phyloP scores from a whole-genome alignment of 2,329 filamentous ascomycete genomes.

The Xylaria multiplex region DNA sequence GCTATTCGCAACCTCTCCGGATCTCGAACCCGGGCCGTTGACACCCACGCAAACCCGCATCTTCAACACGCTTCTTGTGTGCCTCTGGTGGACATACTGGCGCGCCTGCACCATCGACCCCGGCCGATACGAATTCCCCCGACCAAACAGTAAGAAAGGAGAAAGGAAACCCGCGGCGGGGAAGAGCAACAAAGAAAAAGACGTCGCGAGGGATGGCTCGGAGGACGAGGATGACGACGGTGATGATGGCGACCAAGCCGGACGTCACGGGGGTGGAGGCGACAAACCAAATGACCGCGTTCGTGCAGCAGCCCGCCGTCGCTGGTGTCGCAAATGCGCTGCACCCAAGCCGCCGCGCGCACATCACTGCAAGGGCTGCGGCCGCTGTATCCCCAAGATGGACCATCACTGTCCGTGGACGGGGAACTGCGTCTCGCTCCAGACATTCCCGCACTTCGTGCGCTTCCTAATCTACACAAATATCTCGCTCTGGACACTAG shows the following conservation, averaged over 20 bases:
- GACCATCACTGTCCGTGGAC: slow-evolving; percentile 92
- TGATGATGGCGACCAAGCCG: slow-evolving; percentile 10
- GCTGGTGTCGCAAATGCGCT: slow-evolving; percentile 82
- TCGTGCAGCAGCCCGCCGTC: slow-evolving; percentile 34
- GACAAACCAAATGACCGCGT: slow-evolving; percentile 12
- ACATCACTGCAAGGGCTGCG: slow-evolving; percentile 83
- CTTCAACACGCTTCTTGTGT: slow-evolving; percentile 73
- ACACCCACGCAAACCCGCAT: slow-evolving; percentile 64
- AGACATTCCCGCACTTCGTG: slow-evolving; percentile 83
- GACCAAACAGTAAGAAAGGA: slow-evolving; percentile 14
- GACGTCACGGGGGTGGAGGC: slow-evolving; percentile 1
- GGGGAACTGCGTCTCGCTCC: slow-evolving; percentile 82
- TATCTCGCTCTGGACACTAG: slow-evolving; percentile 69
- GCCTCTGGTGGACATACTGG: slow-evolving; percentile 77
- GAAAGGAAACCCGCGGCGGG: background rate
- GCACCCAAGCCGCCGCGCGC: slow-evolving; percentile 79
- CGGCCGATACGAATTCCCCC: slow-evolving; percentile 62
- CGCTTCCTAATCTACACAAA: slow-evolving; percentile 80
- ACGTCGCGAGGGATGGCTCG: slow-evolving; percentile 39
- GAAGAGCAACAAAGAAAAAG: slow-evolving; percentile 45
- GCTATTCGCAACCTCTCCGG: slow-evolving; percentile 70
- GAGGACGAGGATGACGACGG: slow-evolving; percentile 40
- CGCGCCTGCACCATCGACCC: slow-evolving; percentile 67
- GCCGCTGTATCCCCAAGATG: slow-evolving; percentile 81
- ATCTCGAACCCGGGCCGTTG: slow-evolving; percentile 70